phyloP scores from a whole-genome alignment of 768 basidiomycete species.

The Termitomyces sp. region DNA sequence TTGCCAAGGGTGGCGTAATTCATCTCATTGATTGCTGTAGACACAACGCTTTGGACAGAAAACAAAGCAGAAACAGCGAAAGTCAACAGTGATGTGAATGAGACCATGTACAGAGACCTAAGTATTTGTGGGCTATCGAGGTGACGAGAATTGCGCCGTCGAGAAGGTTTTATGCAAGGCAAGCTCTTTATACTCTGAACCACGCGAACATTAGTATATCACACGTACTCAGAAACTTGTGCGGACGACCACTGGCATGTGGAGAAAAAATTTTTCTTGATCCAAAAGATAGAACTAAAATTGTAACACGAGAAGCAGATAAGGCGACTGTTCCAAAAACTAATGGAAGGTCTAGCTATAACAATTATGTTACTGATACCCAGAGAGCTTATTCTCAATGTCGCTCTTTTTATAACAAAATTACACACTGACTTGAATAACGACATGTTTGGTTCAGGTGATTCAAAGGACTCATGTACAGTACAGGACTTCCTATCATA shows the following conservation, averaged over 20 bases:
- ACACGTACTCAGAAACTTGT: background rate
- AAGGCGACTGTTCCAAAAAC: conserved; percentile 2
- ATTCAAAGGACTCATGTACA: background rate
- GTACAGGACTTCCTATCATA: too few relatives aligned
- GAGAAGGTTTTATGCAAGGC: background rate
- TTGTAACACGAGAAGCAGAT: background rate
- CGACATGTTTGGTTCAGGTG: background rate
- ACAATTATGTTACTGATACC: background rate
- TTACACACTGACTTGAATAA: background rate
- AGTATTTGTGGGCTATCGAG: background rate
- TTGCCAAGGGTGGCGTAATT: conserved; percentile 26
- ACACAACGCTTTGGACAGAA: conserved; percentile 13
- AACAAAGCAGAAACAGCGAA: conserved; percentile 16
- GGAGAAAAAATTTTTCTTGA: background rate
- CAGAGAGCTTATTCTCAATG: background rate
- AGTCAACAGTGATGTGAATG: conserved; percentile 15
- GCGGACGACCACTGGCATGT: conserved; percentile 9
- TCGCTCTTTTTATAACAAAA: too few relatives aligned
- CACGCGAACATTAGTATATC: background rate
- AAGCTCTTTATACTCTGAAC: conserved; percentile 9
- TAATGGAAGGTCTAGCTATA: background rate
- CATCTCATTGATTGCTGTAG: conserved; percentile 19
- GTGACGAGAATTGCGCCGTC: conserved; percentile 1
- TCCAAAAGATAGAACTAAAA: background rate
- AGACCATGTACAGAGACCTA: conserved; percentile 12